Evolutionary conservation across 352 stramenopile genomes (phyloP), one percentile per base, ranked within the genome.

Genomic region (Elongisporangium senticosum): DNA sequence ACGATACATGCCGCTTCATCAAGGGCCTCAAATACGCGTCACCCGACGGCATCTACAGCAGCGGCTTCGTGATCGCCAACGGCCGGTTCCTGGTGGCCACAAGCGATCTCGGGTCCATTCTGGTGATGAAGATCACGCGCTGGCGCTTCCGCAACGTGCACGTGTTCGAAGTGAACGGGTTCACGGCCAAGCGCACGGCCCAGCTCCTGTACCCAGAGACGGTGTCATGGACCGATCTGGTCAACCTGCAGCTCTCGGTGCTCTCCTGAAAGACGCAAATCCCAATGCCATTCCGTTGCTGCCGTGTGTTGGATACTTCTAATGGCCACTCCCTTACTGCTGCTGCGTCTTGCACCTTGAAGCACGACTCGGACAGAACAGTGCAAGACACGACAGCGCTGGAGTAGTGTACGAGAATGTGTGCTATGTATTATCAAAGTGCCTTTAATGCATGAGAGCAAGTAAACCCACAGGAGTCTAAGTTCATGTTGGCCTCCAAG

Each of bases 1-100:
- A 87, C 60, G 68, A 78, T 1, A 87, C 69, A 33, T 84, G 68
- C 58, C 65, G 72, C 1, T 75, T 73, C 57, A 75, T 78, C 50
- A 76, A 79, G 48, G 74, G 74, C 2, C 54, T 79, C 11, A 78
- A 79, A 58, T 79, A 74, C 55, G 71, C 71, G 6, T 74, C 65
- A 2, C 61, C 68, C 1, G 72, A 77, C 19, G 73, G 70, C 26
- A 72, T 79, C 21, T 82, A 76, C 55, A 72, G 67, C 62, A 74
- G 61, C 1, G 72, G 69, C n/a, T 81, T 71, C 62, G 73, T 82
- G 39, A 63, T 82, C 19, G 63, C 73, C 47, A 77, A 76, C 55
- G 63, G 63, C 51, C 75, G 75, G 48, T 83, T 67, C 47, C 64
- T 83, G 4, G 67, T 83, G 49, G 63, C 68, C 15, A 72, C 64